Conservation (phyloP, 768 basidiomycete genomes). For the Pleurotus djamor region DNA sequence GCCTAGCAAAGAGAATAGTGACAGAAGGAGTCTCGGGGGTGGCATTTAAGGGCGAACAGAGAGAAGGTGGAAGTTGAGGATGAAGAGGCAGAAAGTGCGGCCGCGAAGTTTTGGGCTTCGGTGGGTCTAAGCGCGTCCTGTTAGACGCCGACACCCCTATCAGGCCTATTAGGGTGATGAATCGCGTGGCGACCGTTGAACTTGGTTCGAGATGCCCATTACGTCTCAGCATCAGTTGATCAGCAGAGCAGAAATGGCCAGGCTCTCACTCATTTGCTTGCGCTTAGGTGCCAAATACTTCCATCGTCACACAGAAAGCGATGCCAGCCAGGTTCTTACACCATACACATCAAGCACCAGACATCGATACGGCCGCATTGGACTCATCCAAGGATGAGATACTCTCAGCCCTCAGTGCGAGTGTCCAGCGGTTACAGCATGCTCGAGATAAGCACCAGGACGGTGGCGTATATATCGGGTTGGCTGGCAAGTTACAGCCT, state of each 20-base stretch:
- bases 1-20: not conserved
- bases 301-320: not conserved
- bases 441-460: conserved; percentile 11
- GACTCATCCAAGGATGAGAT: conserved; percentile 15
- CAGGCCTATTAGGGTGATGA: not conserved
- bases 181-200: no score
- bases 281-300: no score
- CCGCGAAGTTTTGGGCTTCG: not conserved
- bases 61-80: not conserved
- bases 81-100: not conserved
- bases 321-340: conserved; percentile 3
- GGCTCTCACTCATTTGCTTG: no score
- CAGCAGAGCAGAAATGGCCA: no score
- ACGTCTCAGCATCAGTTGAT: no score
- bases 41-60: not conserved
- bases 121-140: not conserved
- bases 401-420: conserved; percentile 17
- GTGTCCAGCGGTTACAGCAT: conserved; percentile 21
- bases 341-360: conserved; percentile 6
- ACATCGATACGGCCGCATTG: not conserved
- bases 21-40: not conserved
- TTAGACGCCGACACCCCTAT: not conserved
- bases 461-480: conserved; percentile 24
- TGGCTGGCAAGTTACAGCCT: conserved; percentile 15
- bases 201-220: no score